Conservation (phyloP, 2,329 filamentous ascomycete genomes). For the Trichoderma polysporum region DNA sequence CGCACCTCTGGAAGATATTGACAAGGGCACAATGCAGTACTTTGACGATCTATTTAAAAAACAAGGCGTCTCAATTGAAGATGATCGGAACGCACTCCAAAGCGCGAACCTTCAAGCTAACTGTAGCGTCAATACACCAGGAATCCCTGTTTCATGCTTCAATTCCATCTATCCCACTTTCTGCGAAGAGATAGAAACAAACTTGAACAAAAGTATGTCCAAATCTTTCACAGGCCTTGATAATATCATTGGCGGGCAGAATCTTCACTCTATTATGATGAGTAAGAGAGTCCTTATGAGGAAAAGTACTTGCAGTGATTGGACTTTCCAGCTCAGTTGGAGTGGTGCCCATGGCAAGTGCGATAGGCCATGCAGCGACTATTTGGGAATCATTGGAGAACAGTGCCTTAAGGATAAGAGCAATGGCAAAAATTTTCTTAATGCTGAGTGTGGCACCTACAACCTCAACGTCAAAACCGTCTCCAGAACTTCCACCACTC, state of each 20-base stretch:
- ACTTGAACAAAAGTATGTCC: background rate
- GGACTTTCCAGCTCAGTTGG: background rate
- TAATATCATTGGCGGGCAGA: background rate
- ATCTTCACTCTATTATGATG: background rate
- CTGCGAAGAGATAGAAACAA: background rate
- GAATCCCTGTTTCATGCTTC: background rate
- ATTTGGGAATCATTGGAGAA: background rate
- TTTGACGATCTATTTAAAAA: background rate
- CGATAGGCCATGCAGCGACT: background rate
- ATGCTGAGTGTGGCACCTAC: background rate
- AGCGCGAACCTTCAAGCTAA: background rate
- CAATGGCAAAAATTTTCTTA: background rate
- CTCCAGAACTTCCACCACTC: background rate
- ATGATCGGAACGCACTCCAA: background rate
- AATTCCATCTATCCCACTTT: background rate
- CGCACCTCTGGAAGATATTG: background rate
- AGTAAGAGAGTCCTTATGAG: background rate
- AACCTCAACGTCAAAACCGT: background rate
- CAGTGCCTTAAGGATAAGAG: background rate
- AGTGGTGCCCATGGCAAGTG: background rate
- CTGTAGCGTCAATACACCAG: background rate
- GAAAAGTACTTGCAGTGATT: background rate
- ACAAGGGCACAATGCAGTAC: background rate
- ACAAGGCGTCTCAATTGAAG: background rate
- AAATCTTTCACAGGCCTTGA: background rate